These are phyloP conservation scores for Talaromyces wortmannii DNA, from an alignment of 495 filamentous ascomycete species.

Conservation along the genomic window DNA sequence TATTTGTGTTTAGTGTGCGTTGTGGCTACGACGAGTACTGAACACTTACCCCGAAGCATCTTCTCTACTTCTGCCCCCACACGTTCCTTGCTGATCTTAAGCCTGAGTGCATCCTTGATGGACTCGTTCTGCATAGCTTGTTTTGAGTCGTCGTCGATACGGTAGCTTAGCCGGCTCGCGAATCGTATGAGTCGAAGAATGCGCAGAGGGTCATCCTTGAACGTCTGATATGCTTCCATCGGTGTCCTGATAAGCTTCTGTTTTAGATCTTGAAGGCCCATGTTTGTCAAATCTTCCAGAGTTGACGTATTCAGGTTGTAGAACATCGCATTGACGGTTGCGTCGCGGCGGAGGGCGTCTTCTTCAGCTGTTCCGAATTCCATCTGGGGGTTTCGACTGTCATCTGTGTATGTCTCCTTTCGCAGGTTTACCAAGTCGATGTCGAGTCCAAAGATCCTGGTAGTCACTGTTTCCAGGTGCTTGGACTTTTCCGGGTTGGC, in stretches of 20 bases:
- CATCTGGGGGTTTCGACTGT: conserved; percentile 85
- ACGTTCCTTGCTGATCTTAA: conserved; percentile 90
- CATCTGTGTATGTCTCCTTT: conserved; percentile 80
- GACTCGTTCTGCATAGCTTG: conserved; percentile 65
- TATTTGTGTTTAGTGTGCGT: conserved; percentile 12
- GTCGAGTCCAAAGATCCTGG: conserved; percentile 77
- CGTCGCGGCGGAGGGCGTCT: conserved; percentile 84
- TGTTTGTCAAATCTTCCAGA: conserved; percentile 79
- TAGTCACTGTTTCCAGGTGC: conserved; percentile 90
- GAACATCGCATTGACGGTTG: conserved; percentile 93
- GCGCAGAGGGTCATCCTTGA: conserved; percentile 87
- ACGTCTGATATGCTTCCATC: conserved; percentile 83
- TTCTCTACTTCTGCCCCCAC: conserved; percentile 81
- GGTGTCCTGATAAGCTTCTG: conserved; percentile 74
- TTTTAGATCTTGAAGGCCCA: conserved; percentile 68
- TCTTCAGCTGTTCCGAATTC: conserved; percentile 89
- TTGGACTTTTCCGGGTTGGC: conserved; percentile 97
- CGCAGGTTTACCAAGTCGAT: conserved; percentile 92
- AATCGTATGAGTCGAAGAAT: conserved; percentile 88
- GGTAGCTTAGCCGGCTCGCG: conserved; percentile 74
- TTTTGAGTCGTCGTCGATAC: conserved; percentile 61
- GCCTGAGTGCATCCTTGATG: conserved; percentile 67
- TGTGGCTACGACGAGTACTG: no score
- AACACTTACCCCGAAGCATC: conserved; percentile 66
- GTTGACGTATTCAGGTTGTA: conserved; percentile 73